Evolutionary conservation across 148 eudicot species (phyloP).

Genomic region (Spergularia bocconei): DNA sequence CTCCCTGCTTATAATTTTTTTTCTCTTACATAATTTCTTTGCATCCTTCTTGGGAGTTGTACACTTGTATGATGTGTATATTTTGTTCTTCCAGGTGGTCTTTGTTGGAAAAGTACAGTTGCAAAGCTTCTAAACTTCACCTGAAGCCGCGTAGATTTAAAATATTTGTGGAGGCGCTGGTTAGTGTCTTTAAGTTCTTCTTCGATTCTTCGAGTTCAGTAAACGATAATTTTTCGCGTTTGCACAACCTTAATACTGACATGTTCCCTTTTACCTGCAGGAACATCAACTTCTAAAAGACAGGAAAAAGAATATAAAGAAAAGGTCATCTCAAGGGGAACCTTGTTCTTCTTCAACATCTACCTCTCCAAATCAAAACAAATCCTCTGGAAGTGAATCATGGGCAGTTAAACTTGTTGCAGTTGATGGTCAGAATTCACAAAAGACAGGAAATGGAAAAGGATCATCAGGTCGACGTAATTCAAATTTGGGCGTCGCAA

Average conservation of each 20-base stretch:
- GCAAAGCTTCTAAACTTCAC: conserved; percentile 98
- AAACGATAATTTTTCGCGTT: neutral
- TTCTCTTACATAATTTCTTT: neutral
- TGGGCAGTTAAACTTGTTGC: conserved; percentile 54
- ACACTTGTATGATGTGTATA: conserved; percentile 12
- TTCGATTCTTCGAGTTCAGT: neutral
- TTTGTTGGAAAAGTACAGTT: conserved; percentile 86
- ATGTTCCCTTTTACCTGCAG: conserved; percentile 40
- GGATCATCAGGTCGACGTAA: conserved; percentile 54
- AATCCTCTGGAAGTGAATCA: conserved; percentile 45
- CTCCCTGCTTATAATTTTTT: no score
- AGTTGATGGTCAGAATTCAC: conserved; percentile 58
- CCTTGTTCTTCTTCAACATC: conserved; percentile 40
- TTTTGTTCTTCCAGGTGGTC: conserved; percentile 74
- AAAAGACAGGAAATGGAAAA: conserved; percentile 58
- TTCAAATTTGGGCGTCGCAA: conserved; percentile 44
- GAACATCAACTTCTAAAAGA: conserved; percentile 90
- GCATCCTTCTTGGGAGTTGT: neutral
- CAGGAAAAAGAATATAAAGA: conserved; percentile 66
- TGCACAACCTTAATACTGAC: conserved; percentile 24
- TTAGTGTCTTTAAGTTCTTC: conserved; percentile 38
- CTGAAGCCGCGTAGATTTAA: conserved; percentile 96
- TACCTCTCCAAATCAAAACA: conserved; percentile 49
- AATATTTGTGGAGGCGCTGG: conserved; percentile 87
- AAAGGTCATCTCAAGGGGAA: conserved; percentile 61